These are phyloP conservation scores for Penicillium tannophilum DNA, from an alignment of 495 filamentous ascomycete genomes.

Conservation along the genomic window DNA sequence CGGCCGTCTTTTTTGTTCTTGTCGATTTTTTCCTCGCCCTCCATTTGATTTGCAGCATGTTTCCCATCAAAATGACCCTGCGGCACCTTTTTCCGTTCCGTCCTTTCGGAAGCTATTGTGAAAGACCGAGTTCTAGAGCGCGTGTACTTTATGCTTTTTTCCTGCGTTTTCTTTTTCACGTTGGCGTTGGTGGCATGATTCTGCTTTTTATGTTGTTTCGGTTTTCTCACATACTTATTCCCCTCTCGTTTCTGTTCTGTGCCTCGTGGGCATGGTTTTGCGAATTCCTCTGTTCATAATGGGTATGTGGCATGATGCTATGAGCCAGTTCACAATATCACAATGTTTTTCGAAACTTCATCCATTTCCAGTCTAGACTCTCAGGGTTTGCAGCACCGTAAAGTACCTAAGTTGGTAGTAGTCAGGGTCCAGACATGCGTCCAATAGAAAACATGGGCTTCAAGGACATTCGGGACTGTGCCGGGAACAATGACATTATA, in stretches of 20 bases:
- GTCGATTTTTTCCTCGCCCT: constrained; percentile 28
- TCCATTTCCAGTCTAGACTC: not conserved
- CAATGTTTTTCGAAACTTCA: not conserved
- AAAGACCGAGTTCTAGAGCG: constrained; percentile 46
- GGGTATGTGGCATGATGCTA: constrained; percentile 10
- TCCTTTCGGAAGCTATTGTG: constrained; percentile 39
- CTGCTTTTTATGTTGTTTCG: constrained; percentile 13
- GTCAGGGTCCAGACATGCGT: not conserved
- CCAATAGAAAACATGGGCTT: not conserved
- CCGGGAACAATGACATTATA: constrained; percentile 1
- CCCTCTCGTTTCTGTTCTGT: constrained; percentile 21
- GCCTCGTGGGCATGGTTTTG: constrained; percentile 18
- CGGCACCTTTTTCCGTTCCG: constrained; percentile 32
- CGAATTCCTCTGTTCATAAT: constrained; percentile 8
- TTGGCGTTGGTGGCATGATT: constrained; percentile 35
- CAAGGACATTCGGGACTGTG: not conserved
- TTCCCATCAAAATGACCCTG: constrained; percentile 30
- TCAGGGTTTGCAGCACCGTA: not conserved
- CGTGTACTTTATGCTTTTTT: constrained; percentile 47
- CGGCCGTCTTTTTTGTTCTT: constrained; percentile 33
- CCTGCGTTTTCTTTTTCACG: constrained; percentile 3
- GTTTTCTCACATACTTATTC: constrained; percentile 13
- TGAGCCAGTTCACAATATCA: constrained; percentile 22
- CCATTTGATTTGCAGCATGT: constrained; percentile 14
- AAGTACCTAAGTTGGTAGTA: not conserved